A percentile compares a stretch with the other conserved stretches of the same genome.
Evolutionary conservation across 306 rosid genomes (phyloP).

Genomic region (Acacia confusa): DNA sequence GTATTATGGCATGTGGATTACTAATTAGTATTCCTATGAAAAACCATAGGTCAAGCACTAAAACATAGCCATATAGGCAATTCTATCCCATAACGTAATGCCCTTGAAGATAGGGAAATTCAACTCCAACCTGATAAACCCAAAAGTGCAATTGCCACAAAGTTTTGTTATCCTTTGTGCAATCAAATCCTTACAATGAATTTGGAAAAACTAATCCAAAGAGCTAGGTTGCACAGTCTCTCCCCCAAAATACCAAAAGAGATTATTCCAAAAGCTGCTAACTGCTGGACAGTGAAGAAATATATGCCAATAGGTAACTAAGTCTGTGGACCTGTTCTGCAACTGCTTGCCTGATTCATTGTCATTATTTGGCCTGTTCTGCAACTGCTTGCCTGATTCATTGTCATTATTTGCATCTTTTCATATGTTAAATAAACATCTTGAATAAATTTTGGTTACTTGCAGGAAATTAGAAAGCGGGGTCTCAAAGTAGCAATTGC

Average conservation of each 20-base stretch:
- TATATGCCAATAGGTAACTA: neutral
- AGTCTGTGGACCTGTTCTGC: slow-evolving; percentile 20
- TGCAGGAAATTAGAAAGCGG: slow-evolving; percentile 80
- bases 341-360: slow-evolving; percentile 22
- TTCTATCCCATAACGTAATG: neutral
- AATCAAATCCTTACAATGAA: neutral
- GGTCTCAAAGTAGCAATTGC: slow-evolving; percentile 83
- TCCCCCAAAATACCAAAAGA: neutral
- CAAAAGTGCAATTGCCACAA: neutral
- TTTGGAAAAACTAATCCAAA: neutral
- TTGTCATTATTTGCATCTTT: slow-evolving; percentile 21
- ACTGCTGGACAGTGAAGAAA: neutral
- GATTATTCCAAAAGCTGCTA: neutral
- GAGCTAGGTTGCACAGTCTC: neutral
- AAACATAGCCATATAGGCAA: neutral
- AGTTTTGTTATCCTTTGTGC: neutral
- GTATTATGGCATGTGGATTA: neutral
- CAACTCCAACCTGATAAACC: neutral
- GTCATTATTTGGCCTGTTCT: slow-evolving; percentile 17
- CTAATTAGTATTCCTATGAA: neutral
- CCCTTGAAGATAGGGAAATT: neutral
- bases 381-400: slow-evolving; percentile 25
- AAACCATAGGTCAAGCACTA: neutral
- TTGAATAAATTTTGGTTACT: slow-evolving; percentile 27
- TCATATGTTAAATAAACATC: slow-evolving; percentile 1